These are phyloP conservation scores for Erythrobasidium hasegawianum DNA, from an alignment of 1,284 basidiomycete species.

Conservation along the genomic window DNA sequence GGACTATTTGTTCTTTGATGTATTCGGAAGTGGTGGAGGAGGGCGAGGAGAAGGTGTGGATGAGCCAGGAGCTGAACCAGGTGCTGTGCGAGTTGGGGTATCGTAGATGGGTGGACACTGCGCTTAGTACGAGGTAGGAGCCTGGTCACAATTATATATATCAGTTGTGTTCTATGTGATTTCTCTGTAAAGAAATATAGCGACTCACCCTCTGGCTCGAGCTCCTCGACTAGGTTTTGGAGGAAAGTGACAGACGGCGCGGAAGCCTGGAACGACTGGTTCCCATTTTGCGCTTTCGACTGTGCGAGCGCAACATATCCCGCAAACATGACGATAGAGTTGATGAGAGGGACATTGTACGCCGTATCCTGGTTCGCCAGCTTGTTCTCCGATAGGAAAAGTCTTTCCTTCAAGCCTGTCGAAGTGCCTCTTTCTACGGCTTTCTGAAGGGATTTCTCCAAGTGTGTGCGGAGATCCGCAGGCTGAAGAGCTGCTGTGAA, in stretches of 20 bases:
- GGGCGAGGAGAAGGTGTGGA: slow-evolving; percentile 77
- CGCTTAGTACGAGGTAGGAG: slow-evolving; percentile 86
- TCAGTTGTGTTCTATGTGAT: too few relatives aligned
- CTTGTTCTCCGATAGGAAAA: slow-evolving; percentile 17
- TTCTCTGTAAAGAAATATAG: neutral
- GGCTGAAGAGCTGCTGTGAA: slow-evolving; percentile 74
- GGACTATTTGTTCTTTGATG: slow-evolving; percentile 78
- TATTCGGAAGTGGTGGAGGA: slow-evolving; percentile 59
- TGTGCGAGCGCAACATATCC: slow-evolving; percentile 52
- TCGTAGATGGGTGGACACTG: slow-evolving; percentile 87
- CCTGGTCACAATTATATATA: too few relatives aligned
- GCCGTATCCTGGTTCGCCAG: slow-evolving; percentile 53
- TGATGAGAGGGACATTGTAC: slow-evolving; percentile 86
- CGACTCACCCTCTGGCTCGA: slow-evolving; percentile 83
- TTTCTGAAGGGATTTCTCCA: slow-evolving; percentile 75
- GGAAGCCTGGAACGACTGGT: slow-evolving; percentile 61
- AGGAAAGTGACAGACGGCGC: slow-evolving; percentile 78
- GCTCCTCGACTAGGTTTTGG: slow-evolving; percentile 71
- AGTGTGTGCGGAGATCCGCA: slow-evolving; percentile 67
- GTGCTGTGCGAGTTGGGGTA: slow-evolving; percentile 59
- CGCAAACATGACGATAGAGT: slow-evolving; percentile 83
- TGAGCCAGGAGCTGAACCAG: slow-evolving; percentile 85
- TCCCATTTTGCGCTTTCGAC: slow-evolving; percentile 16
- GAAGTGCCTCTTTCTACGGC: slow-evolving; percentile 54
- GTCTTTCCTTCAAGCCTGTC: slow-evolving; percentile 51